Evolutionary conservation across 768 basidiomycete genomes (phyloP).

Genomic region (Dacryopinax primogenitus): DNA sequence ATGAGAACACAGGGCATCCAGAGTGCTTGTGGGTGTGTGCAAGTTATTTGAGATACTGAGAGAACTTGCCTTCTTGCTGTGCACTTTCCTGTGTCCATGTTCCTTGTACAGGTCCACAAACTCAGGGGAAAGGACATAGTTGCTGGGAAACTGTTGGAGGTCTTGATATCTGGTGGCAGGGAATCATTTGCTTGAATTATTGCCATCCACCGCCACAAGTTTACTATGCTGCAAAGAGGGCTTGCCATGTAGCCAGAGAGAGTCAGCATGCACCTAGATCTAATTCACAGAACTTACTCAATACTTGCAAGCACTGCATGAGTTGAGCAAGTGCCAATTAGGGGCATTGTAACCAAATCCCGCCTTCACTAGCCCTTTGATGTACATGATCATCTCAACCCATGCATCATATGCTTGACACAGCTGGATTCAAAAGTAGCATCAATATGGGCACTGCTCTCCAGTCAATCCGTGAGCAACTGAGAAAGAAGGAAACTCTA

Average conservation of each 20-base stretch:
- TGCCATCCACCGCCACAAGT: constrained; percentile 27
- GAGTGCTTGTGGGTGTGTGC: background rate
- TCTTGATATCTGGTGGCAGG: constrained; percentile 14
- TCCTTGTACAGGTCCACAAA: background rate
- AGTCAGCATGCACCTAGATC: background rate
- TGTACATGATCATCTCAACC: background rate
- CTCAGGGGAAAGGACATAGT: background rate
- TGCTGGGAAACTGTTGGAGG: background rate
- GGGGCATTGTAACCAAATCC: background rate
- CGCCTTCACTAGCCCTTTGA: background rate
- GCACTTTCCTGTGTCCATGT: too few species aligned
- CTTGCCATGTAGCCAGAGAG: constrained; percentile 24
- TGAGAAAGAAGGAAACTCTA: too few species aligned
- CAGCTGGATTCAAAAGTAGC: background rate
- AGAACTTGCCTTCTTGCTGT: too few species aligned
- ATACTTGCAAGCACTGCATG: background rate
- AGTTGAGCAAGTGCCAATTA: background rate
- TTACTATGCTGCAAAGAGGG: constrained; percentile 20
- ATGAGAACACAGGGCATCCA: too few species aligned
- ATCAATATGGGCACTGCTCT: background rate
- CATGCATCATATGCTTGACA: background rate
- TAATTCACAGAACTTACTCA: background rate
- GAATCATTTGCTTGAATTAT: constrained; percentile 27
- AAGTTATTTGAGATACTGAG: too few species aligned
- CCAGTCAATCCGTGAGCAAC: too few species aligned